Percentiles rank a stretch among this genome's conserved stretches.
These are phyloP conservation scores for Echinosophora koreensis DNA, from an alignment of 306 rosid genomes.

Conservation along the genomic window DNA sequence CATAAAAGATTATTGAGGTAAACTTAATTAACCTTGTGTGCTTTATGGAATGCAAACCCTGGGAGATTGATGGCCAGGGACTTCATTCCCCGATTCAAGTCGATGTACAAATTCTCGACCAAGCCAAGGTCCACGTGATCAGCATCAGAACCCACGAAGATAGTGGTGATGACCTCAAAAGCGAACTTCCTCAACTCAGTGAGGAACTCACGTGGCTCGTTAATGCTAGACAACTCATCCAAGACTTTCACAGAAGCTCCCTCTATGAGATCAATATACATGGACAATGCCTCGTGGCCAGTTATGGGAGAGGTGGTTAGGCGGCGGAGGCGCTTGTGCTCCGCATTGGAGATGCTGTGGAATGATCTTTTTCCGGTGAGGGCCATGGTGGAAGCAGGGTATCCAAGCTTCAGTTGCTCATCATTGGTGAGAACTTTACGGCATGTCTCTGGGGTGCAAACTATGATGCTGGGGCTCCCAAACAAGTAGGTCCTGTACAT, in stretches of 20 bases:
- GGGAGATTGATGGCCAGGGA: slow-evolving; percentile 70
- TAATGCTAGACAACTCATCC: slow-evolving; percentile 50
- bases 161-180: slow-evolving; percentile 60
- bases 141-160: slow-evolving; percentile 61
- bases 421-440: slow-evolving; percentile 50
- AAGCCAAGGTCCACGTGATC: slow-evolving; percentile 45
- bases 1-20: background rate
- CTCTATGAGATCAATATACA: slow-evolving; percentile 55
- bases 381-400: slow-evolving; percentile 51
- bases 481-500: slow-evolving; percentile 50
- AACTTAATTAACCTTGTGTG: slow-evolving; percentile 62
- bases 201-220: slow-evolving; percentile 58
- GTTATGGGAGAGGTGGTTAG: slow-evolving; percentile 67
- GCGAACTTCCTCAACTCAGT: slow-evolving; percentile 69
- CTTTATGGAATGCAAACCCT: slow-evolving; percentile 71
- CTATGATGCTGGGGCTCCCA: slow-evolving; percentile 56
- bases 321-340: slow-evolving; percentile 76
- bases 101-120: slow-evolving; percentile 54
- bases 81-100: slow-evolving; percentile 65
- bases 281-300: slow-evolving; percentile 65
- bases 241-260: slow-evolving; percentile 34
- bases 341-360: slow-evolving; percentile 53
- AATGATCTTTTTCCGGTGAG: slow-evolving; percentile 56
- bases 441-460: slow-evolving; percentile 56
- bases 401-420: slow-evolving; percentile 49